Conservation (phyloP, 2,329 filamentous ascomycete genomes). For the Penicillium hordei region DNA sequence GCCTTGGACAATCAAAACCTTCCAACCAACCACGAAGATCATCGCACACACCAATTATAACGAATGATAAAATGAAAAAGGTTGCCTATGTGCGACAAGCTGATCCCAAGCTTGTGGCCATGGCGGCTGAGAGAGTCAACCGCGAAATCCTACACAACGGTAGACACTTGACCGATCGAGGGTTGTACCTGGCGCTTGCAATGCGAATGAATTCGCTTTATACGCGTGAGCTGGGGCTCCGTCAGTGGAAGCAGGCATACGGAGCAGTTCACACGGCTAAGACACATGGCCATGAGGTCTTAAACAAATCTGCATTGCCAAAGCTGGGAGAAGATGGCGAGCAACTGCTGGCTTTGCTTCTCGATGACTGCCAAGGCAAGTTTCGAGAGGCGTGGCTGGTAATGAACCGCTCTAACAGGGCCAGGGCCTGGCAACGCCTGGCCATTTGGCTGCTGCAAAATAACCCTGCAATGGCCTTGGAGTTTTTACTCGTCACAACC, state of each 20-base stretch:
- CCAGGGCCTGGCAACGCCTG: conserved; percentile 43
- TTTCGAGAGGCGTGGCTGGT: conserved; percentile 34
- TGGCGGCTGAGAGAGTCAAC: conserved; percentile 19
- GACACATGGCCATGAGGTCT: conserved; percentile 13
- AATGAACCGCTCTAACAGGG: conserved; percentile 23
- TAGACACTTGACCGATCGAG: conserved; percentile 21
- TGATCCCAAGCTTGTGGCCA: conserved; percentile 14
- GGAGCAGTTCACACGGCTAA: conserved; percentile 27
- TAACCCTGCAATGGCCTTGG: conserved; percentile 37
- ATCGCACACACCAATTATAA: background rate
- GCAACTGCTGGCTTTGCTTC: conserved; percentile 24
- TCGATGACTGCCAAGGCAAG: conserved; percentile 19
- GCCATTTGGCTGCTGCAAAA: conserved; percentile 49
- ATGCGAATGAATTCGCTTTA: conserved; percentile 29
- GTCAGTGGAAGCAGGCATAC: conserved; percentile 28
- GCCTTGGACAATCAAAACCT: background rate
- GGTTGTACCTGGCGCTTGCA: conserved; percentile 21
- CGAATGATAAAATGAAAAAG: conserved; percentile 1
- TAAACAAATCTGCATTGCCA: conserved; percentile 13
- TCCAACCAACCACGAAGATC: background rate
- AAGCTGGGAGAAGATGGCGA: conserved; percentile 18
- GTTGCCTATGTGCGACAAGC: conserved; percentile 7
- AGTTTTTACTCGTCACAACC: conserved; percentile 46
- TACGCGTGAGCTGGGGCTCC: conserved; percentile 11
- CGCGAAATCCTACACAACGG: conserved; percentile 17